These are phyloP conservation scores for Candida xyloterini DNA, from an alignment of 805 yeast species.

Conservation along the genomic window DNA sequence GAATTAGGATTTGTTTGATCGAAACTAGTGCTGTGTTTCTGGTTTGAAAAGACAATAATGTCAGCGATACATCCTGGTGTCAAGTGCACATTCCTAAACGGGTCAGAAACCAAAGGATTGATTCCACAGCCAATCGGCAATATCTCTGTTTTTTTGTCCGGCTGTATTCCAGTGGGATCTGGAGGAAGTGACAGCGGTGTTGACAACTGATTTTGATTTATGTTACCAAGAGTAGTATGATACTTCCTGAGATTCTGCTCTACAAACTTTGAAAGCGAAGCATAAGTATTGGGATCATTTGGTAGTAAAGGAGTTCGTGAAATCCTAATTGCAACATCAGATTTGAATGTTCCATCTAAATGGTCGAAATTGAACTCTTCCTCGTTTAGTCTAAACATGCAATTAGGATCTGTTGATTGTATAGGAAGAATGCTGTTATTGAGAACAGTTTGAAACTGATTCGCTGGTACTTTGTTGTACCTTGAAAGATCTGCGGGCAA, in stretches of 20 bases:
- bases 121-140: conserved; percentile 50
- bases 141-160: conserved; percentile 33
- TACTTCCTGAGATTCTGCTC: conserved; percentile 39
- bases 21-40: background rate
- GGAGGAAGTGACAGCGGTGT: conserved; percentile 38
- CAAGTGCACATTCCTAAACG: conserved; percentile 48
- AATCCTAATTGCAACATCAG: conserved; percentile 33
- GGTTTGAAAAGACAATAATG: conserved; percentile 23
- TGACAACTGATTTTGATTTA: conserved; percentile 37
- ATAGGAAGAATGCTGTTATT: conserved; percentile 32
- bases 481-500: conserved; percentile 32
- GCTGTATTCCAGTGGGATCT: conserved; percentile 31
- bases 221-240: conserved; percentile 35
- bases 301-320: conserved; percentile 37
- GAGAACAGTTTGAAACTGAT: conserved; percentile 28
- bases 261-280: conserved; percentile 49
- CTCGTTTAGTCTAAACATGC: conserved; percentile 27
- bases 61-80: conserved; percentile 50
- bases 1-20: conserved; percentile 1
- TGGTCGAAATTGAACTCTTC: conserved; percentile 33
- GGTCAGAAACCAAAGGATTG: conserved; percentile 52
- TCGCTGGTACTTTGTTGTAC: conserved; percentile 24
- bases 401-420: conserved; percentile 36
- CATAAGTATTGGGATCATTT: conserved; percentile 48
- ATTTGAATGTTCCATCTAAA: conserved; percentile 31